These are phyloP conservation scores for Komagataella kurtzmanii DNA, from an alignment of 805 yeast species.

Conservation along the genomic window DNA sequence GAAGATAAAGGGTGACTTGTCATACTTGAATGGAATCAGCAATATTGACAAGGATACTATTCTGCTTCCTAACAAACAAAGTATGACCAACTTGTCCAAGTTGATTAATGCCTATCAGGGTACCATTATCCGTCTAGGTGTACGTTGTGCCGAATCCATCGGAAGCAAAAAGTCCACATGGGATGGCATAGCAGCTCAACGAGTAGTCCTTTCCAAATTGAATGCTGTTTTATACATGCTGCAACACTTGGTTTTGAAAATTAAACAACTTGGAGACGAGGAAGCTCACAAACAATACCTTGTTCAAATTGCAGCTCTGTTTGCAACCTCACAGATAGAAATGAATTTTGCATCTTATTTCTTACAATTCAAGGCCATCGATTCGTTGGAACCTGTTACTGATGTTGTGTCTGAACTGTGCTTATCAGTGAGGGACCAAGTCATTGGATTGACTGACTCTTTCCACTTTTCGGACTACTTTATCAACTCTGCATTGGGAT, in stretches of 20 bases:
- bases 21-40: conserved; percentile 21
- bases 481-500: conserved; percentile 75
- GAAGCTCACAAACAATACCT: conserved; percentile 34
- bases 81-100: conserved; percentile 15
- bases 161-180: conserved; percentile 22
- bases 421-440: conserved; percentile 45
- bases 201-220: conserved; percentile 33
- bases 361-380: conserved; percentile 46
- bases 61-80: conserved; percentile 17
- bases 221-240: conserved; percentile 37
- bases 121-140: conserved; percentile 24
- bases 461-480: conserved; percentile 72
- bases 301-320: conserved; percentile 41
- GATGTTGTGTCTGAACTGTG: conserved; percentile 31
- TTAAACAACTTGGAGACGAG: conserved; percentile 15
- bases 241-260: conserved; percentile 21
- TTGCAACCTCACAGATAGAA: conserved; percentile 56
- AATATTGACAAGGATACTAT: conserved; percentile 13
- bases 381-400: conserved; percentile 31
- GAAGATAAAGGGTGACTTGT: conserved; percentile 30
- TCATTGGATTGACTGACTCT: conserved; percentile 71
- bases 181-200: conserved; percentile 32
- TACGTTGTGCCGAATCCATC: conserved; percentile 18
- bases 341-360: conserved; percentile 52
- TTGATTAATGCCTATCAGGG: conserved; percentile 25